Evolutionary conservation across 257 asterid species (phyloP).

Genomic region (Cynanchum wilfordii): DNA sequence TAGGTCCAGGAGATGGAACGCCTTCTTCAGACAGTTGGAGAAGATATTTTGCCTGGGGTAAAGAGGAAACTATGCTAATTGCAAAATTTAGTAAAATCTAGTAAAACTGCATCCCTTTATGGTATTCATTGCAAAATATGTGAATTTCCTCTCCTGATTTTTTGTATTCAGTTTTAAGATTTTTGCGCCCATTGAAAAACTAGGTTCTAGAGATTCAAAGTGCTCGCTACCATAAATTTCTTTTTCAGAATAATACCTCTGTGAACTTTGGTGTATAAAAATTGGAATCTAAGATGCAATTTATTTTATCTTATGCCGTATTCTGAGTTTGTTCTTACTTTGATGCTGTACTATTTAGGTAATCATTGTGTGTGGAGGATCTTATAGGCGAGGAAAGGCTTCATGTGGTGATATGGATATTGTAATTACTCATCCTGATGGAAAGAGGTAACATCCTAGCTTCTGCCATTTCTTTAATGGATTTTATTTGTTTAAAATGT

Average conservation of each 20-base stretch:
- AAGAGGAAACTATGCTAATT: conserved; percentile 25
- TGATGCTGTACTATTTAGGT: conserved; percentile 43
- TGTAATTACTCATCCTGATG: conserved; percentile 87
- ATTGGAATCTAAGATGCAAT: not conserved
- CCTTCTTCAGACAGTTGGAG: conserved; percentile 64
- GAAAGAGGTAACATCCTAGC: conserved; percentile 47
- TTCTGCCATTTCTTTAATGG: not conserved
- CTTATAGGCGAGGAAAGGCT: conserved; percentile 90
- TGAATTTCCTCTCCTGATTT: not conserved
- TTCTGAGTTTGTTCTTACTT: conserved; percentile 13
- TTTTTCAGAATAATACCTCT: not conserved
- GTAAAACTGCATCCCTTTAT: not conserved
- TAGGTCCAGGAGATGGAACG: conserved; percentile 88
- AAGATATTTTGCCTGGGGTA: conserved; percentile 82
- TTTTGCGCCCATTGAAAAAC: not conserved
- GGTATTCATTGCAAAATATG: not conserved
- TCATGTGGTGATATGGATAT: conserved; percentile 95
- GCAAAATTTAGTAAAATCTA: conserved; percentile 7
- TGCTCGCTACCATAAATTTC: not conserved
- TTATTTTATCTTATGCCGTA: conserved; percentile 1
- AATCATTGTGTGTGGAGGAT: conserved; percentile 81
- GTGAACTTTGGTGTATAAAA: not conserved
- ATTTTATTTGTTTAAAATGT: not conserved
- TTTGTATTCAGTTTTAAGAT: not conserved
- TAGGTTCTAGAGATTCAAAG: not conserved